Conservation (phyloP, 352 stramenopile genomes). For the Blastocystis sp. region DNA sequence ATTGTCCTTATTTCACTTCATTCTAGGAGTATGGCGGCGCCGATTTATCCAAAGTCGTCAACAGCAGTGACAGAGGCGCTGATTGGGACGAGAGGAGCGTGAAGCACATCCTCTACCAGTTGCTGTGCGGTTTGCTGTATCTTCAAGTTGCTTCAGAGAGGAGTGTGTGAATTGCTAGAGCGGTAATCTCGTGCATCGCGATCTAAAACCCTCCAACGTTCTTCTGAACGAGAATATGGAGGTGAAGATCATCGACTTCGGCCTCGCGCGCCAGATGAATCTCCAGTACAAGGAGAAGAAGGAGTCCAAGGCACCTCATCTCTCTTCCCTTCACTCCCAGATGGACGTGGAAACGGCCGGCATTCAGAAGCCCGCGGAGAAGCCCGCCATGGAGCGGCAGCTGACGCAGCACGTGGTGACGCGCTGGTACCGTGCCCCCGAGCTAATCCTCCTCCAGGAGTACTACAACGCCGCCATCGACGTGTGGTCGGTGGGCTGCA, state of each 20-base stretch:
- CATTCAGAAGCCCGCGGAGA: neutral
- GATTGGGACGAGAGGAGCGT: conserved; percentile 79
- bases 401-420: conserved; percentile 90
- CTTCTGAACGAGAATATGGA: conserved; percentile 80
- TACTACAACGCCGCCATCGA: conserved; percentile 78
- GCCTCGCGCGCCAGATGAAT: conserved; percentile 75
- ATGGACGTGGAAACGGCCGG: conserved; percentile 30
- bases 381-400: conserved; percentile 76
- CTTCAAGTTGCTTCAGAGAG: conserved; percentile 76
- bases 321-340: neutral
- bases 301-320: neutral
- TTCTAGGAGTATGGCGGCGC: conserved; percentile 60
- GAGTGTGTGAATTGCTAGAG: neutral
- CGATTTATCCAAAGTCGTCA: conserved; percentile 65
- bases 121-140: conserved; percentile 89
- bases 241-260: conserved; percentile 78
- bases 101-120: conserved; percentile 80
- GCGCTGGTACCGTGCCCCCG: conserved; percentile 88
- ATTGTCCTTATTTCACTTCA: neutral
- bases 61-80: conserved; percentile 75
- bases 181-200: conserved; percentile 76
- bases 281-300: conserved; percentile 60
- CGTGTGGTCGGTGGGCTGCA: conserved; percentile 79
- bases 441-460: conserved; percentile 85
- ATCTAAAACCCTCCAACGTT: conserved; percentile 82